A percentile compares a stretch with the other conserved stretches of the same genome.
Conservation (phyloP, 306 rosid genomes). For the Vachellia pachyceras region DNA sequence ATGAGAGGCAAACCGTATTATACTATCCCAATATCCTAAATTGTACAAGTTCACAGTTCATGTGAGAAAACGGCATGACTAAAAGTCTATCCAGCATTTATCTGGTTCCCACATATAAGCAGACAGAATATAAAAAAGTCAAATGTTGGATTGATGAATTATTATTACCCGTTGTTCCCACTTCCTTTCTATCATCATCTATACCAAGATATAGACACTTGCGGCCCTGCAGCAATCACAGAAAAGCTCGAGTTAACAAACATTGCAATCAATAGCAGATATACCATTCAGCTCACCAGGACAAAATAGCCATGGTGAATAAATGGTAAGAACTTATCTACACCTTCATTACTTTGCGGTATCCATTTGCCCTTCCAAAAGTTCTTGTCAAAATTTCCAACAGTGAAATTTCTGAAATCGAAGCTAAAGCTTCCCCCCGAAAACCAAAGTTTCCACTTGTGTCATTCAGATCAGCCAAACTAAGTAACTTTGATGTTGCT, state of each 20-base stretch:
- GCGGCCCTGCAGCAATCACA: conserved; percentile 66
- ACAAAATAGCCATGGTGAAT: conserved; percentile 19
- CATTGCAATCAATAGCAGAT: conserved; percentile 43
- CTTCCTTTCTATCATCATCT: conserved; percentile 80
- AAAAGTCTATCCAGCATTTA: conserved; percentile 24
- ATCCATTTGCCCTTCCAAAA: conserved; percentile 91
- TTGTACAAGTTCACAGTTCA: conserved; percentile 23
- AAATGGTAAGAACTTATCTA: conserved; percentile 31
- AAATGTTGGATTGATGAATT: conserved; percentile 17
- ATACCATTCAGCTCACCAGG: conserved; percentile 28
- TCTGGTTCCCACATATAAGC: conserved; percentile 13
- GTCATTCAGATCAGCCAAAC: conserved; percentile 54
- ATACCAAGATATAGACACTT: conserved; percentile 84
- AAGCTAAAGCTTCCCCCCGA: conserved; percentile 95
- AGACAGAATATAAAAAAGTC: conserved; percentile 11
- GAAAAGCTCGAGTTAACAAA: conserved; percentile 40
- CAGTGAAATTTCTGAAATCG: conserved; percentile 83
- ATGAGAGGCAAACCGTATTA: conserved; percentile 16
- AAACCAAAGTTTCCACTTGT: conserved; percentile 71
- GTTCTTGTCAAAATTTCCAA: conserved; percentile 85
- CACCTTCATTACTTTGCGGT: conserved; percentile 85
- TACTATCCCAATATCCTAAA: conserved; percentile 13
- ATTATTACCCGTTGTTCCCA: conserved; percentile 84
- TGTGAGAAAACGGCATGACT: neutral
- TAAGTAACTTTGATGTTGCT: conserved; percentile 83